Evolutionary conservation across 2,329 filamentous ascomycete genomes (phyloP).

Genomic region (Monosporascus sp.): DNA sequence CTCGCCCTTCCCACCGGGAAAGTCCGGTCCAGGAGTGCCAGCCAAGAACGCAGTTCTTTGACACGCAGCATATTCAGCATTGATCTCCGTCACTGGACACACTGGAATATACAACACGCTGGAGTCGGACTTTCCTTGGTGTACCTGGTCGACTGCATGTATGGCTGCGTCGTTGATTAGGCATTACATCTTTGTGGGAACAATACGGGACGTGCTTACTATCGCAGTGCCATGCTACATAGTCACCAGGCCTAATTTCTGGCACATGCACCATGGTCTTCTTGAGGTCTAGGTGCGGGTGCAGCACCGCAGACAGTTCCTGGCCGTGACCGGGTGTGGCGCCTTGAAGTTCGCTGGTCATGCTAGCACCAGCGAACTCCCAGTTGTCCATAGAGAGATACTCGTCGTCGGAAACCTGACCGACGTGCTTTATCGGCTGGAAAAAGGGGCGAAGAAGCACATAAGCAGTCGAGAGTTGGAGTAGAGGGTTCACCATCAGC

Average conservation of each 20-base stretch:
- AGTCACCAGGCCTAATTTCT: conserved; percentile 64
- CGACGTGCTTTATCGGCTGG: conserved; percentile 37
- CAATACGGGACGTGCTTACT: conserved; percentile 32
- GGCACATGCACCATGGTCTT: conserved; percentile 69
- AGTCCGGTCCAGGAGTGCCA: conserved; percentile 65
- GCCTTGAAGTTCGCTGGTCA: conserved; percentile 60
- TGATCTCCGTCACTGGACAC: conserved; percentile 71
- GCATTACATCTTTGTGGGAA: conserved; percentile 17
- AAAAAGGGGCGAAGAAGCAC: conserved; percentile 83
- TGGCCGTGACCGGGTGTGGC: conserved; percentile 63
- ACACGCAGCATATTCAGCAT: conserved; percentile 62
- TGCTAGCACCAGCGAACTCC: conserved; percentile 43
- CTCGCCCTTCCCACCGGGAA: conserved; percentile 67
- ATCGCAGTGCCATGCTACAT: conserved; percentile 81
- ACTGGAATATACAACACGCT: conserved; percentile 87
- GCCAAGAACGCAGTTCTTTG: conserved; percentile 67
- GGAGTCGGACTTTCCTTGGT: conserved; percentile 66
- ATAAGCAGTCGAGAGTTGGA: conserved; percentile 73
- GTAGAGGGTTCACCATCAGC: conserved; percentile 72
- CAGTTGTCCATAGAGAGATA: conserved; percentile 55
- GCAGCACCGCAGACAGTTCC: conserved; percentile 57
- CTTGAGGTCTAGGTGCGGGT: conserved; percentile 64
- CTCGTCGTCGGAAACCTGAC: conserved; percentile 33
- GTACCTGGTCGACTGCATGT: conserved; percentile 77
- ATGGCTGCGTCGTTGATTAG: conserved; percentile 39